Evolutionary conservation across 1,139 yeast species (phyloP), one percentile per base, ranked within the genome.

Genomic region (Komagataea norvegica): DNA sequence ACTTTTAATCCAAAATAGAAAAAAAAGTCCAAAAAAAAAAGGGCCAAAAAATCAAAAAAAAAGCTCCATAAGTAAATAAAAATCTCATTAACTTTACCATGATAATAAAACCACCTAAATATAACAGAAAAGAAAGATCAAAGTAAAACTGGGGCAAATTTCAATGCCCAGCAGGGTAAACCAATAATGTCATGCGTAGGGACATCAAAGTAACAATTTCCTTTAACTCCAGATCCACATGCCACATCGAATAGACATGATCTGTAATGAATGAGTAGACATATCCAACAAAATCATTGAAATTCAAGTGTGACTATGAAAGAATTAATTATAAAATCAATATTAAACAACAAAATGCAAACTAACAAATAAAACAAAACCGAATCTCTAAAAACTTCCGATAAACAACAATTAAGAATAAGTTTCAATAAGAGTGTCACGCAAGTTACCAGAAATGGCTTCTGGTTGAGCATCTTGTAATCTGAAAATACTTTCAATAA

Each of bases 401-500:
- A 25, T 24, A 28, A 27, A 16, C 19, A 11, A 7, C 17, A 2
- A 28, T 46, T 53, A 66, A 37, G 70, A 65, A 65, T 86, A 86
- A 36, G 95, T 85, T 70, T 86, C 95, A 59, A 86, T 86, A 65
- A 86, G 75, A 42, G 95, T 86, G 59, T 86, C 95, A 68, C 95
- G 83, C 67, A 86, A 74, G 67, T 81, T 77, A 53, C 87, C 86
- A 43, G 86, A 74, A 49, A 85, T 85, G 41, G 87, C 72, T 47
- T 84, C 91, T 46, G 94, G 94, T 60, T 81, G 86, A 47, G 87
- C 89, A 57, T 85, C 95, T 64, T 84, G 91, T 55, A 86, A 71
- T 65, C 87, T 82, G 77, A 91, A 93, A 53, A 93, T 93, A 59
- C 95, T 84, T 68, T 93, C 98, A 52, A 93, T 77, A 44, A 93